These are phyloP conservation scores for Marsdenia floribunda DNA, from an alignment of 257 asterid genomes.

Conservation along the genomic window DNA sequence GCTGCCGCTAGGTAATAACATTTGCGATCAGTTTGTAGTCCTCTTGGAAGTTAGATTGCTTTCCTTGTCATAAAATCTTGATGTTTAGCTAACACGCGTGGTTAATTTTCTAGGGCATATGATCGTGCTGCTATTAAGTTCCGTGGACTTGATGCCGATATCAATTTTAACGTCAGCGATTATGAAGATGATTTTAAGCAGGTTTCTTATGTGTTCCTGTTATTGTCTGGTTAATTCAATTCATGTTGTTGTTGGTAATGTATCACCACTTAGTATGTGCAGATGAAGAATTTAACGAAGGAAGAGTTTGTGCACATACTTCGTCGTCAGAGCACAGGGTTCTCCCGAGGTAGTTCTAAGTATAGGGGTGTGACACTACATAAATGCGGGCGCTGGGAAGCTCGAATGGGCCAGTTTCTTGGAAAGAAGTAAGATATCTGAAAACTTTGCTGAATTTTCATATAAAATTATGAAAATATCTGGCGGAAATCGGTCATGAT, in stretches of 20 bases:
- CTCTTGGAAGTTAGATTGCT: conserved; percentile 8
- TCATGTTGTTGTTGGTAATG: not conserved
- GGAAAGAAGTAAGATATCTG: conserved; percentile 77
- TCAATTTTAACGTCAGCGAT: conserved; percentile 69
- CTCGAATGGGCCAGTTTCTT: conserved; percentile 97
- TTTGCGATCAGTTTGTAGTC: conserved; percentile 11
- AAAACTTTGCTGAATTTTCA: not conserved
- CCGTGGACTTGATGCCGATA: conserved; percentile 92
- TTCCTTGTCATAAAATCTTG: not conserved
- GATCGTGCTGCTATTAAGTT: conserved; percentile 95
- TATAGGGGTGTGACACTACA: conserved; percentile 94
- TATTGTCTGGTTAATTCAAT: not conserved
- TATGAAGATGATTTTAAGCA: conserved; percentile 75
- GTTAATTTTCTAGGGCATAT: conserved; percentile 60
- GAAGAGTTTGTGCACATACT: conserved; percentile 94
- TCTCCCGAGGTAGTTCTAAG: conserved; percentile 90
- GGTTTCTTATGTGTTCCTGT: conserved; percentile 32
- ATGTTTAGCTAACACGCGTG: conserved; percentile 12
- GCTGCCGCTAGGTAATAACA: conserved; percentile 81
- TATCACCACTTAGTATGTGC: conserved; percentile 16
- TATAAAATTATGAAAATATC: conserved; percentile 9
- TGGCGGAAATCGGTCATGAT: not conserved
- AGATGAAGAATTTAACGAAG: conserved; percentile 78
- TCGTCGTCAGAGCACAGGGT: conserved; percentile 92
- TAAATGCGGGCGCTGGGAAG: conserved; percentile 99